Base-by-base conservation (phyloP, 2,329 filamentous ascomycete species). In the Aspergillus fumigatiaffinis region DNA sequence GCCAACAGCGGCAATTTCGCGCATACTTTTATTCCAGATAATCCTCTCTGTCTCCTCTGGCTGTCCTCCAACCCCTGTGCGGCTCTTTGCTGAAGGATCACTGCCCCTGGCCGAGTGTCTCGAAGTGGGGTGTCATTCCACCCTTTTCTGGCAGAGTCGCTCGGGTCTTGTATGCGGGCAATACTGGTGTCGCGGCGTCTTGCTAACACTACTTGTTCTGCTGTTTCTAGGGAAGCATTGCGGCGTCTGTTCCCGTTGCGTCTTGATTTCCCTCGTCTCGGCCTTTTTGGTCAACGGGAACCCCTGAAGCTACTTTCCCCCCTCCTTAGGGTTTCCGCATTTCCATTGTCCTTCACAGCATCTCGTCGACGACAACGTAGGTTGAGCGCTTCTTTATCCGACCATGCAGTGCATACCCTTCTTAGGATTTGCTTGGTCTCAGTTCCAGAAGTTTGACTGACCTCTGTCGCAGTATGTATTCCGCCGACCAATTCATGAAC, bases 401-500 rank as follows among this genome's bases (percentile, higher is more conserved):
- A 38, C 32, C 32, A 38, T 38, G 32, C 32, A n/a, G 32, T 6
- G 14, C 6, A 38, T 38, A 26, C 46, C n/a, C 1, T 28, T 50
- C 32, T 52, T 54, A 9, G 23, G 28, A n/a, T n/a, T 9, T 23
- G 7, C 4, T 41, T 29, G 23, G 51, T 55, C 20, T 48, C 51
- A 20, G 25, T 48, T 26, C 50, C 23, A 50, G 41, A 32, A 25
- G 28, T 21, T 38, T 57, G 46, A 50, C 58, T 60, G 52, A 64
- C 55, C 21, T 49, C 44, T 17, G 44, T 52, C 55, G 52, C 52
- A 65, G 63, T 71, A 80, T 85, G 68, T 88, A 87, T 75, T 78
- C 82, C 47, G 77, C 82, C 59, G 82, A 84, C 62, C 84, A 87
- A 68, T 97, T 97, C 79, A 95, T 97, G 90, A 97, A 97, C 76